Evolutionary conservation across 169 alveolate genomes (phyloP), one percentile per base, ranked within the genome.

Genomic region (Haemoproteus tartakovskyi): DNA sequence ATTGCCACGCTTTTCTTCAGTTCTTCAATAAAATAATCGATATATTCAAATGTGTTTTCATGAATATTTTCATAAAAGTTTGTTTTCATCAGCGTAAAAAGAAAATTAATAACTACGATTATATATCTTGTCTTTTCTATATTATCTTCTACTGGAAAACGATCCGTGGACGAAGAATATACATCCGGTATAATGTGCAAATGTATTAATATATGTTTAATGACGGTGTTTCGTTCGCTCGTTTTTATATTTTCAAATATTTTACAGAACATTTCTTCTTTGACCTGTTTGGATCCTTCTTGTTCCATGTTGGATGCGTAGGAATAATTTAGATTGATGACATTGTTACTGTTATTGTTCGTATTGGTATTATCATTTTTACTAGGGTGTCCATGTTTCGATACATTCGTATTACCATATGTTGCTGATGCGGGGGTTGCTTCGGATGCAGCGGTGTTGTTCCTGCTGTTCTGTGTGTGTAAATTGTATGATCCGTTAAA

Each of bases 41-140:
- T 74, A 45, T 74, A 74, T 57, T 74, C 84, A 54, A 74, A 74
- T 16, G 84, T 74, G 40, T 74, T 74, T 56, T 74, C 84, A 45
- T 74, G 84, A 56, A 74, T 74, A n/a, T 27, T 36, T 29, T 74
- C 84, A 16, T 74, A 74, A 74, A 74, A 74, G 54, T 74, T 74
- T 22, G 84, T 74, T 74, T 57, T 74, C 84, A 74, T 74, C 46
- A 74, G 40, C 6, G 84, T 74, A 59, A 74, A 74, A 48, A 74
- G 51, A 36, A 74, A 74, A 40, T 74, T 74, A 59, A 74, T 74
- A 74, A 74, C 57, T 38, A 74, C 84, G 57, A 74, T 74, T 33
- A 74, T 56, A 40, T 74, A 74, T 40, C 84, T 54, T 9, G 78
- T 74, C 47, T 74, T 74, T 74, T 74, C 84, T 9, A 46, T 56